Conservation (phyloP, 2,329 filamentous ascomycete species). For the Curvularia verruculosa region DNA sequence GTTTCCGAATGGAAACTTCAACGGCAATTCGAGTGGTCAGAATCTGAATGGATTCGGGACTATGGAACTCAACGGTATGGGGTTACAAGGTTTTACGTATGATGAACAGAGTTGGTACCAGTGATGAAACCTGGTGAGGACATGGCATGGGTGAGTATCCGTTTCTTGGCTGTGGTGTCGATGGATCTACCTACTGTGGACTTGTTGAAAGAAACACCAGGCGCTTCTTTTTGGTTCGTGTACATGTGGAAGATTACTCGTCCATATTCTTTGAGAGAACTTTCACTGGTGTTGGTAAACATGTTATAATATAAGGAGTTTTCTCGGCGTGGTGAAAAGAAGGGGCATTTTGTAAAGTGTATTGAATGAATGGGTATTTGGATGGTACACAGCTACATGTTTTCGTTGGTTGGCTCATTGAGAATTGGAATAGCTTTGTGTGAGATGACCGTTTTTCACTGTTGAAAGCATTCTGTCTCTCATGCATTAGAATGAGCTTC, state of each 20-base stretch:
- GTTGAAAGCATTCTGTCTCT: too few species aligned
- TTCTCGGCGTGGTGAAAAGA: background rate
- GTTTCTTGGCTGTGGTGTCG: background rate
- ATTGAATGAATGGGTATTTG: background rate
- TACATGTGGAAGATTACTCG: background rate
- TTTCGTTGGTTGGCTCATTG: background rate
- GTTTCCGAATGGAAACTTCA: slow-evolving; percentile 18
- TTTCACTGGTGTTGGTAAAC: background rate
- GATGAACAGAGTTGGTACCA: slow-evolving; percentile 37
- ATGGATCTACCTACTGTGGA: background rate
- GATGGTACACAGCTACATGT: background rate
- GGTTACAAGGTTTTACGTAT: slow-evolving; percentile 32
- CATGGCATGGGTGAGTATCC: background rate
- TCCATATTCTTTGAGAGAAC: too few species aligned
- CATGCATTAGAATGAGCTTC: too few species aligned
- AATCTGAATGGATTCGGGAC: slow-evolving; percentile 15
- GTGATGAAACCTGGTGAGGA: background rate
- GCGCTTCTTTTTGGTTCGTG: background rate
- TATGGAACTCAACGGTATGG: slow-evolving; percentile 16
- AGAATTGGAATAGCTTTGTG: background rate
- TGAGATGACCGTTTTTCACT: background rate
- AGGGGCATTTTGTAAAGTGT: background rate
- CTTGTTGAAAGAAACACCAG: background rate
- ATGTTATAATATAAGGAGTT: background rate
- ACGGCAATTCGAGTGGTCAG: slow-evolving; percentile 4